Evolutionary conservation across 2,329 filamentous ascomycete genomes (phyloP).

Genomic region (Talaromyces sp.): DNA sequence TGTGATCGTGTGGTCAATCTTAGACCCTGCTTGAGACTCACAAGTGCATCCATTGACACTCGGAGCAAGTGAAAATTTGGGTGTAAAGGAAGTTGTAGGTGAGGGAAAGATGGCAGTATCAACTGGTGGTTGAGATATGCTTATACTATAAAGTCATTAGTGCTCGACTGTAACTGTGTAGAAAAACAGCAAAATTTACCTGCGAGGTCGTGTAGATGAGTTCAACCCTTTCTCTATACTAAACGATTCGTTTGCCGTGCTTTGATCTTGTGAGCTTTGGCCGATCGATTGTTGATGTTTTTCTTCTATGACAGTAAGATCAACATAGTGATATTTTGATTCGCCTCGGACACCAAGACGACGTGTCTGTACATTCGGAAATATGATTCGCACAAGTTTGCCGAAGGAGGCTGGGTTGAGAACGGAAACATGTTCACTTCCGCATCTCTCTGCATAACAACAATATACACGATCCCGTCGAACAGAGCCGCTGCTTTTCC

Average conservation of each 20-base stretch:
- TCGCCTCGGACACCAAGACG: constrained; percentile 89
- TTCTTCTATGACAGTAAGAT: constrained; percentile 47
- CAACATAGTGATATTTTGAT: constrained; percentile 92
- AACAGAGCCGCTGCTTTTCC: constrained; percentile 61
- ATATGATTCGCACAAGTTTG: constrained; percentile 93
- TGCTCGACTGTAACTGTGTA: background rate
- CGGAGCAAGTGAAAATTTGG: constrained; percentile 27
- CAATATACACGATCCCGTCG: constrained; percentile 91
- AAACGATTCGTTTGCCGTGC: constrained; percentile 22
- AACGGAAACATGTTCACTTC: constrained; percentile 88
- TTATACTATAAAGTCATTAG: constrained; percentile 25
- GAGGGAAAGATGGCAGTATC: constrained; percentile 42
- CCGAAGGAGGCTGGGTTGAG: constrained; percentile 96
- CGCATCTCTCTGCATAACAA: constrained; percentile 89
- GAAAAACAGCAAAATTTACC: constrained; percentile 22
- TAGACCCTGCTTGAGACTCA: constrained; percentile 27
- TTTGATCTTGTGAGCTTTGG: constrained; percentile 27
- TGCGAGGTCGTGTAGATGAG: constrained; percentile 28
- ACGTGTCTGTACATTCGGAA: constrained; percentile 89
- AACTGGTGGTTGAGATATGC: constrained; percentile 32
- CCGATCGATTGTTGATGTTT: constrained; percentile 36
- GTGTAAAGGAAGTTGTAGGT: constrained; percentile 37
- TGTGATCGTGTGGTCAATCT: constrained; percentile 32
- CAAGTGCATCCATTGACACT: constrained; percentile 29
- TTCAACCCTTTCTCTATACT: constrained; percentile 27